phyloP scores from a whole-genome alignment of 2,329 filamentous ascomycete genomes.

The Chlorencoelia australis region DNA sequence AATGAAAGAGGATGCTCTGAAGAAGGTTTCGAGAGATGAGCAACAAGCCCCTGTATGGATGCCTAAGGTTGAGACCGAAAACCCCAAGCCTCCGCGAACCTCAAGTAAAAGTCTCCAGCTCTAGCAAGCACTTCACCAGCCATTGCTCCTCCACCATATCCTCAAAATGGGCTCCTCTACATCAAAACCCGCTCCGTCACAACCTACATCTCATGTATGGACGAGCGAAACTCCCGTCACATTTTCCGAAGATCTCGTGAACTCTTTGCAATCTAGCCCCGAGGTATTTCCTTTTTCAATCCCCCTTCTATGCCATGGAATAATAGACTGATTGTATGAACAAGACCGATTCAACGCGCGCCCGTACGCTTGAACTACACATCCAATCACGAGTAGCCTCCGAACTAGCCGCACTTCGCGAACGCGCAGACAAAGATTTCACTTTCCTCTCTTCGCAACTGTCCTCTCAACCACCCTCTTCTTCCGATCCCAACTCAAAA shows the following conservation, averaged over 20 bases:
- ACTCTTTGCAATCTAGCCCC: slow-evolving; percentile 71
- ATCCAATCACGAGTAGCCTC: slow-evolving; percentile 78
- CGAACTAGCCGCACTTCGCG: slow-evolving; percentile 73
- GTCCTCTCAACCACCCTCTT: slow-evolving; percentile 25
- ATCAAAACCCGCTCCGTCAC: no score
- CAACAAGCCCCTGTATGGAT: no score
- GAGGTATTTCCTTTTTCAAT: slow-evolving; percentile 51
- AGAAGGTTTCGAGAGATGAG: no score
- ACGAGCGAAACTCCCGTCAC: slow-evolving; percentile 53
- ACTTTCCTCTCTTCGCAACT: slow-evolving; percentile 57
- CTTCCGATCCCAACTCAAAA: slow-evolving; percentile 11
- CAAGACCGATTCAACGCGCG: slow-evolving; percentile 84
- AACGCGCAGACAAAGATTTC: slow-evolving; percentile 59
- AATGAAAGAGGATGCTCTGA: no score
- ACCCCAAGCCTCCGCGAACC: no score
- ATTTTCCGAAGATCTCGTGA: slow-evolving; percentile 74
- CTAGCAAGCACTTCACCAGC: no score
- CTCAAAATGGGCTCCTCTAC: no score
- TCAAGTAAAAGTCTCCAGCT: no score
- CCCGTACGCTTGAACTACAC: slow-evolving; percentile 73
- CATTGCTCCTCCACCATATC: no score
- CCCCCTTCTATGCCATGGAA: neutral
- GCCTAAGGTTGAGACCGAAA: no score
- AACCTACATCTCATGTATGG: no score
- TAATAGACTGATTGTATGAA: neutral